Conservation (phyloP, 495 filamentous ascomycete species). For the Aspergillus cristatus region DNA sequence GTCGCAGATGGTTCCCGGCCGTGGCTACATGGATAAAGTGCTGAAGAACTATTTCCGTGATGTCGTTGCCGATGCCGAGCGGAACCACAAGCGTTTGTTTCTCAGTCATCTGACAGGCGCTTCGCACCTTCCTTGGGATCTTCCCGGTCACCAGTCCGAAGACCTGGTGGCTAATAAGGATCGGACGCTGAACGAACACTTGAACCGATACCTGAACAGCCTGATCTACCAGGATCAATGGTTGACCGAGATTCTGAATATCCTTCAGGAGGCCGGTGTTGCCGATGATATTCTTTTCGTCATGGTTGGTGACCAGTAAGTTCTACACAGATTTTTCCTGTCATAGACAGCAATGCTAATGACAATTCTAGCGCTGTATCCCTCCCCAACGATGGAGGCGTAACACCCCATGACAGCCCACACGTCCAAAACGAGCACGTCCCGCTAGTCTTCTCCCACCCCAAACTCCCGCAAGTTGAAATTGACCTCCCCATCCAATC, state of each 20-base stretch:
- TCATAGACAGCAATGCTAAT: not conserved
- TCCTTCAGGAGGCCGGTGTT: constrained; percentile 29
- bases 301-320: constrained; percentile 37
- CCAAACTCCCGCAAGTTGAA: constrained; percentile 26
- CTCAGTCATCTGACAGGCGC: constrained; percentile 34
- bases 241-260: constrained; percentile 23
- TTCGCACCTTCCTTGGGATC: constrained; percentile 31
- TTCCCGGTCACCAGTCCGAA: constrained; percentile 21
- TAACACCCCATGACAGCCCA: constrained; percentile 26
- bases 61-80: constrained; percentile 23
- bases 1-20: constrained; percentile 13
- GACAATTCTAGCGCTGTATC: constrained; percentile 13
- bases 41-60: constrained; percentile 30
- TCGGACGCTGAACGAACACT: constrained; percentile 11
- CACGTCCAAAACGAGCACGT: constrained; percentile 33
- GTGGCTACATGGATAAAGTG: constrained; percentile 28
- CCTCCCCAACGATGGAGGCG: constrained; percentile 22
- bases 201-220: constrained; percentile 33
- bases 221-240: constrained; percentile 30
- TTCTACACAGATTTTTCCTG: not conserved
- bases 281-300: constrained; percentile 34
- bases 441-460: constrained; percentile 31
- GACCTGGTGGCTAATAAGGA: constrained; percentile 11
- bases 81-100: constrained; percentile 28
- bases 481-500: constrained; percentile 22